These are phyloP conservation scores for Neoboletus brunneissimus DNA, from an alignment of 768 basidiomycete genomes.

Conservation along the genomic window DNA sequence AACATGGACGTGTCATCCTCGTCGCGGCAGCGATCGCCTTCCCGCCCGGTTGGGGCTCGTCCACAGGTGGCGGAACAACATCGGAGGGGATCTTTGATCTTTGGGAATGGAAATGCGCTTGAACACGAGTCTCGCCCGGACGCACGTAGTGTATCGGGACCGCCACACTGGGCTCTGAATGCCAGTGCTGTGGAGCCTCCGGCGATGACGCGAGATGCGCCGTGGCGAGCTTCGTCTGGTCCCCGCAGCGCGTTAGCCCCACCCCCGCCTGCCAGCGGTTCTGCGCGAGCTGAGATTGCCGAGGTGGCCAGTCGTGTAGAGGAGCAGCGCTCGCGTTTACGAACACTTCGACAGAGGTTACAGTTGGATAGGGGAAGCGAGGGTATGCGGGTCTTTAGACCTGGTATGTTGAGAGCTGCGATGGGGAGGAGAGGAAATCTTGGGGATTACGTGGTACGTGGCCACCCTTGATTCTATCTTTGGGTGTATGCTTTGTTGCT, in stretches of 20 bases:
- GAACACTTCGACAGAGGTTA: conserved; percentile 27
- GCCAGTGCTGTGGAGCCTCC: background rate
- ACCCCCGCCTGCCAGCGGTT: background rate
- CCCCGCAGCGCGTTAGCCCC: conserved; percentile 9
- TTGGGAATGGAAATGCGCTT: background rate
- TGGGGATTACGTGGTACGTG: conserved; percentile 54
- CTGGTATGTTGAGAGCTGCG: conserved; percentile 23
- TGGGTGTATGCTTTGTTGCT: no score
- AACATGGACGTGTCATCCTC: conserved; percentile 1
- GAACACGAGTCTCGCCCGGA: conserved; percentile 17
- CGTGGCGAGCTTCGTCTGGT: conserved; percentile 25
- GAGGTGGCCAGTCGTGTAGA: conserved; percentile 14
- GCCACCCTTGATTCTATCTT: no score
- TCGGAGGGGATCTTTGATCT: conserved; percentile 7
- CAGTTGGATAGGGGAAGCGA: conserved; percentile 27
- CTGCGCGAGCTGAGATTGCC: conserved; percentile 2
- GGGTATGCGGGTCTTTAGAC: conserved; percentile 20
- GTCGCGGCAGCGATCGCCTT: conserved; percentile 23
- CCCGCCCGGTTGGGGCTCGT: conserved; percentile 26
- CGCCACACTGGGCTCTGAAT: conserved; percentile 13
- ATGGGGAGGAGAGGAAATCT: conserved; percentile 26
- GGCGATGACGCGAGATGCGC: conserved; percentile 12
- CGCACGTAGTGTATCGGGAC: background rate
- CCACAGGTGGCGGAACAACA: conserved; percentile 19
- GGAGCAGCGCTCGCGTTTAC: conserved; percentile 24